Conservation (phyloP, 2,329 filamentous ascomycete species). For the Epichloe aotearoae region DNA sequence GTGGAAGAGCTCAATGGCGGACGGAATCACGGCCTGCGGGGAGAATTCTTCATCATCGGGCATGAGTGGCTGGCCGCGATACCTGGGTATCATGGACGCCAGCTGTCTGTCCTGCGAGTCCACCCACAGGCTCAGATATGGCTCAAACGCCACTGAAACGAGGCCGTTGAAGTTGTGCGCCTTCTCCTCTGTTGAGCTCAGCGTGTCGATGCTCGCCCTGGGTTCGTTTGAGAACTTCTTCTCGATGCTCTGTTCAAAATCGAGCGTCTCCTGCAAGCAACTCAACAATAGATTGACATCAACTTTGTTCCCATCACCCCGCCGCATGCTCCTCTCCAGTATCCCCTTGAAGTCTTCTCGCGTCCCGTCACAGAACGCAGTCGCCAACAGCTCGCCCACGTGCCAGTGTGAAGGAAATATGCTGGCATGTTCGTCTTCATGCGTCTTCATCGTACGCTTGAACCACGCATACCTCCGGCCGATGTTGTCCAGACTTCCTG, state of each 20-base stretch:
- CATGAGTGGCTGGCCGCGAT: conserved; percentile 68
- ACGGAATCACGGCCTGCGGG: conserved; percentile 75
- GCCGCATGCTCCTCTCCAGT: conserved; percentile 73
- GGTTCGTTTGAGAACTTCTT: conserved; percentile 62
- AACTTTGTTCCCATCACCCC: conserved; percentile 61
- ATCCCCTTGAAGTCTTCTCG: conserved; percentile 92
- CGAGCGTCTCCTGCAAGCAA: conserved; percentile 87
- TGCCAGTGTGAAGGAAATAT: conserved; percentile 85
- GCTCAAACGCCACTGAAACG: conserved; percentile 94
- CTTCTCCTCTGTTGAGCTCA: conserved; percentile 65
- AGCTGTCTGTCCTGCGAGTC: conserved; percentile 89
- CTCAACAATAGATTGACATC: conserved; percentile 83
- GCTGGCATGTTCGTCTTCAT: conserved; percentile 80
- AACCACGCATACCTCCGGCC: conserved; percentile 93
- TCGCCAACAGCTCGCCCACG: conserved; percentile 79
- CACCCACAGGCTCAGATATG: conserved; percentile 93
- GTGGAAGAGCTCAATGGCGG: conserved; percentile 92
- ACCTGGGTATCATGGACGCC: conserved; percentile 71
- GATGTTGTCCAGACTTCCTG: conserved; percentile 92
- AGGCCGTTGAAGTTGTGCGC: conserved; percentile 71
- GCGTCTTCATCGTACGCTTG: conserved; percentile 84
- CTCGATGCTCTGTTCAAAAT: conserved; percentile 90
- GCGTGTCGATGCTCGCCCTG: conserved; percentile 77
- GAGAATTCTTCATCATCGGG: conserved; percentile 86
- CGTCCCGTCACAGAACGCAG: conserved; percentile 90